Percentiles rank a stretch among this genome's conserved stretches.
Evolutionary conservation across 2,329 filamentous ascomycete species (phyloP).

Genomic region (Fusarium nodosum): DNA sequence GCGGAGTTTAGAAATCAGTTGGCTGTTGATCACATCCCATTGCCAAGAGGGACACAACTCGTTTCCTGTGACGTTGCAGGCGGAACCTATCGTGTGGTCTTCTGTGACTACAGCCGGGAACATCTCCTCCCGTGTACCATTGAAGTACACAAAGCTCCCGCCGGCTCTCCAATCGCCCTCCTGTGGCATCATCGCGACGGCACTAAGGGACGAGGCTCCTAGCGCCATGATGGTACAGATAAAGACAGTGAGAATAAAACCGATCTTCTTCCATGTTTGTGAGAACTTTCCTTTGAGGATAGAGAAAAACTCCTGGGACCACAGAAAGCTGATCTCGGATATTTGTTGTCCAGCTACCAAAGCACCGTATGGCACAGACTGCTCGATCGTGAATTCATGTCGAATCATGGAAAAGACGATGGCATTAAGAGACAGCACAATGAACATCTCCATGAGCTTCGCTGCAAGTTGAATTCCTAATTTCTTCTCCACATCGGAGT

Average conservation of each 20-base stretch:
- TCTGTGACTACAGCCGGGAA: slow-evolving; percentile 27
- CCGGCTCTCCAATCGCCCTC: slow-evolving; percentile 41
- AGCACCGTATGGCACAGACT: slow-evolving; percentile 41
- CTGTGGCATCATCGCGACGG: slow-evolving; percentile 44
- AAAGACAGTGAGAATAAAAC: slow-evolving; percentile 29
- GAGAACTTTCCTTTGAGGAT: slow-evolving; percentile 40
- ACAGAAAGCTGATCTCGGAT: slow-evolving; percentile 41
- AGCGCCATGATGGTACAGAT: slow-evolving; percentile 38
- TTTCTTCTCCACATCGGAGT: slow-evolving; percentile 40
- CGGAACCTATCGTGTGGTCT: slow-evolving; percentile 17
- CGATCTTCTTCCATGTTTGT: slow-evolving; percentile 36
- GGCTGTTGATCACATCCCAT: slow-evolving; percentile 41
- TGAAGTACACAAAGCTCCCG: slow-evolving; percentile 38
- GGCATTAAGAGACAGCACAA: slow-evolving; percentile 36
- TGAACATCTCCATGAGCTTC: slow-evolving; percentile 45
- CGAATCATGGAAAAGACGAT: slow-evolving; percentile 41
- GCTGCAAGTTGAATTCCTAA: slow-evolving; percentile 41
- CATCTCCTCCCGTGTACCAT: slow-evolving; percentile 31
- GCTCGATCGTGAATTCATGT: slow-evolving; percentile 34
- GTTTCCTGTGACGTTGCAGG: slow-evolving; percentile 31
- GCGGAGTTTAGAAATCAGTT: slow-evolving; percentile 35
- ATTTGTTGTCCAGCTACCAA: slow-evolving; percentile 42
- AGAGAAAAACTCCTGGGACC: slow-evolving; percentile 40
- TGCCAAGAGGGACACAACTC: slow-evolving; percentile 41
- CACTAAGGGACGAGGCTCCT: slow-evolving; percentile 41